Evolutionary conservation across 2,329 filamentous ascomycete genomes (phyloP).

Genomic region (Helminthosporium solani): DNA sequence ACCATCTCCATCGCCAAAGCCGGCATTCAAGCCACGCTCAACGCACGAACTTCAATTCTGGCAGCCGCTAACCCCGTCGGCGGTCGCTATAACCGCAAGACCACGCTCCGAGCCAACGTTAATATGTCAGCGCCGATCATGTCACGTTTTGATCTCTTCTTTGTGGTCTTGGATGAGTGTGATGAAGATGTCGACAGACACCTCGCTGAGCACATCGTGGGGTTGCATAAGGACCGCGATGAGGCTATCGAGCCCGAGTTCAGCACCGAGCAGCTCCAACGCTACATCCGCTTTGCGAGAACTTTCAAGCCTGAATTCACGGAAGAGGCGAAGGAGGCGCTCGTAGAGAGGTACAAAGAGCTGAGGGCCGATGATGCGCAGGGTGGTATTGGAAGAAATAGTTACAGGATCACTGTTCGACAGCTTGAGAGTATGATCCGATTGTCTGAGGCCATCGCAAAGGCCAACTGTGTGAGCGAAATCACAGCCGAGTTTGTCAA

Average conservation of each 20-base stretch:
- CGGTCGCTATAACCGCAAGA: slow-evolving; percentile 96
- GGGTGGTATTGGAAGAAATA: slow-evolving; percentile 90
- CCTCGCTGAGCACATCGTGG: slow-evolving; percentile 91
- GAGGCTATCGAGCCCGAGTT: slow-evolving; percentile 90
- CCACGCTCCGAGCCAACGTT: slow-evolving; percentile 88
- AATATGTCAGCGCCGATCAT: slow-evolving; percentile 99
- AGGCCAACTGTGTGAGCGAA: slow-evolving; percentile 93
- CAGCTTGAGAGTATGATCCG: slow-evolving; percentile 96
- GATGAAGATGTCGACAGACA: slow-evolving; percentile 89
- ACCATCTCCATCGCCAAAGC: slow-evolving; percentile 99
- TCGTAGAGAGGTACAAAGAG: slow-evolving; percentile 95
- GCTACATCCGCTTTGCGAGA: slow-evolving; percentile 93
- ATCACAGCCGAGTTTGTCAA: slow-evolving; percentile 81
- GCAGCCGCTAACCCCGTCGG: slow-evolving; percentile 95
- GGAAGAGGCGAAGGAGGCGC: slow-evolving; percentile 76
- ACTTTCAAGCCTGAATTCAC: slow-evolving; percentile 95
- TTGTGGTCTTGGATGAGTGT: slow-evolving; percentile 95
- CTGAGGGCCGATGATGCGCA: slow-evolving; percentile 90
- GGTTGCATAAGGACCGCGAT: slow-evolving; percentile 88
- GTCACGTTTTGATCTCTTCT: slow-evolving; percentile 98
- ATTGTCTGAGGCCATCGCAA: slow-evolving; percentile 94
- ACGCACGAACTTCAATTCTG: slow-evolving; percentile 91
- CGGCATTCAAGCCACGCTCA: slow-evolving; percentile 95
- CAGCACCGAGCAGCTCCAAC: slow-evolving; percentile 91
- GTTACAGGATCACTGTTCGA: slow-evolving; percentile 94